A percentile compares a stretch with the other conserved stretches of the same genome.
phyloP scores from a whole-genome alignment of 163 green algal genomes.

The Scenedesmus sp. region DNA sequence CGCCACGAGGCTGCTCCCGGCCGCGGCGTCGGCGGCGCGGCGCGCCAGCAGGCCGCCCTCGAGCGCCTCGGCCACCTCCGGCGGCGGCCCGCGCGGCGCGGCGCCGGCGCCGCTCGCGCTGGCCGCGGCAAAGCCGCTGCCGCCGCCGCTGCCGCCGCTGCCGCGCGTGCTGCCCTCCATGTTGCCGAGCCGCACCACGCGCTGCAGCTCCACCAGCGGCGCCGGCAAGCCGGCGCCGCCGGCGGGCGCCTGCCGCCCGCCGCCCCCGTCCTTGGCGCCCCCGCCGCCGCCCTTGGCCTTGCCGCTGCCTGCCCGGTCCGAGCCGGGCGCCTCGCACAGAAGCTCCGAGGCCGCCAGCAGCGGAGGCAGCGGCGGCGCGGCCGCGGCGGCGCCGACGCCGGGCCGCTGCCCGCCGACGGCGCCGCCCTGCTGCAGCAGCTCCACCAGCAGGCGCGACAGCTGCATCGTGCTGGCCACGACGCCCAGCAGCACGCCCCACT shows the following conservation, averaged over 20 bases:
- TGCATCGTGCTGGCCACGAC: slow-evolving; percentile 16
- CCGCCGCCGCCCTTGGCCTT: neutral
- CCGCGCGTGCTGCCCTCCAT: slow-evolving; percentile 12
- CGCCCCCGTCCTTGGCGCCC: neutral
- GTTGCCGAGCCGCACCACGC: slow-evolving; percentile 40
- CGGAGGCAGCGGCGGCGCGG: neutral
- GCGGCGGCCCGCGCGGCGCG: neutral
- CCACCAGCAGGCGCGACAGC: slow-evolving; percentile 28
- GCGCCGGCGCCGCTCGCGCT: slow-evolving; percentile 1
- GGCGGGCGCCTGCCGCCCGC: neutral
- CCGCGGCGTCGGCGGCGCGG: neutral
- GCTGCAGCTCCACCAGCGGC: slow-evolving; percentile 41
- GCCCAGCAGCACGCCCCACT: slow-evolving; percentile 5
- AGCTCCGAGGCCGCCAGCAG: neutral
- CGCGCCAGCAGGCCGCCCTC: slow-evolving; percentile 20
- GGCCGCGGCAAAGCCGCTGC: neutral
- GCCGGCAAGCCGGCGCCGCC: neutral
- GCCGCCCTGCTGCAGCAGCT: neutral
- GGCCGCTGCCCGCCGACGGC: slow-evolving; percentile 8
- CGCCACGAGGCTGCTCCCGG: slow-evolving; percentile 14
- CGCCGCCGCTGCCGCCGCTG: slow-evolving; percentile 15
- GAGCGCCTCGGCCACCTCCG: slow-evolving; percentile 26
- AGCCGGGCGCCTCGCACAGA: slow-evolving; percentile 10
- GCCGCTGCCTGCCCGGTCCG: no score
- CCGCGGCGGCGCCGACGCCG: neutral